These are phyloP conservation scores for Magnusiomyces ingens DNA, from an alignment of 1,139 yeast species.

Conservation along the genomic window DNA sequence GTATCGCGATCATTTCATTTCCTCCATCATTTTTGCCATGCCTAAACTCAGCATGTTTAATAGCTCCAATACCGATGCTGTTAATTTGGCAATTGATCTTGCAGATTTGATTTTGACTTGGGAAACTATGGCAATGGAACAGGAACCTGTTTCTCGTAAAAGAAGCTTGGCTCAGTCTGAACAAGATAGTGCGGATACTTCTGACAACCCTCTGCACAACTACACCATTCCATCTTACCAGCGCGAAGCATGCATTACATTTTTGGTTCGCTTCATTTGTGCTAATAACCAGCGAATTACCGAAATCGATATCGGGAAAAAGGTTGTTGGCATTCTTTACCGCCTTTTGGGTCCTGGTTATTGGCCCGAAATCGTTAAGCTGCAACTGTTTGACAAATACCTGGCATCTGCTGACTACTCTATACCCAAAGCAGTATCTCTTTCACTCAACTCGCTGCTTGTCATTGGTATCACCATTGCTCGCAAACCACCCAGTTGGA, in stretches of 20 bases:
- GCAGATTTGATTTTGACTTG: constrained; percentile 81
- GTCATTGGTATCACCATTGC: constrained; percentile 81
- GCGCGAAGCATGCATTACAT: constrained; percentile 88
- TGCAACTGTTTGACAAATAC: constrained; percentile 81
- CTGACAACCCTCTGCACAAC: constrained; percentile 20
- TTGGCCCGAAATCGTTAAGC: constrained; percentile 83
- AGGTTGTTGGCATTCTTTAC: constrained; percentile 69
- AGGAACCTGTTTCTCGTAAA: constrained; percentile 27
- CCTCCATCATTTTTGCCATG: constrained; percentile 90
- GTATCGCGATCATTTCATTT: constrained; percentile 82
- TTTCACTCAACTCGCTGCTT: constrained; percentile 84
- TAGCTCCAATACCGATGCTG: constrained; percentile 76
- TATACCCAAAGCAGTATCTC: constrained; percentile 40
- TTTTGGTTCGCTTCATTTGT: constrained; percentile 81
- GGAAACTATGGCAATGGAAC: constrained; percentile 47
- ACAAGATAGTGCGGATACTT: not conserved
- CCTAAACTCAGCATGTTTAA: constrained; percentile 81
- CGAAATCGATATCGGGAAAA: constrained; percentile 74
- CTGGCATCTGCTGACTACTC: constrained; percentile 71
- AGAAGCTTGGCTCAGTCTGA: constrained; percentile 12
- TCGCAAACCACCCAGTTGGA: constrained; percentile 73
- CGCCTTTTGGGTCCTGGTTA: constrained; percentile 62
- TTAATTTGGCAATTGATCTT: constrained; percentile 76
- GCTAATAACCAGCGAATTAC: constrained; percentile 80
- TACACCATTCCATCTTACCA: constrained; percentile 70